Evolutionary conservation across 2,329 filamentous ascomycete species (phyloP).

Genomic region (Colletotrichum camelliae): DNA sequence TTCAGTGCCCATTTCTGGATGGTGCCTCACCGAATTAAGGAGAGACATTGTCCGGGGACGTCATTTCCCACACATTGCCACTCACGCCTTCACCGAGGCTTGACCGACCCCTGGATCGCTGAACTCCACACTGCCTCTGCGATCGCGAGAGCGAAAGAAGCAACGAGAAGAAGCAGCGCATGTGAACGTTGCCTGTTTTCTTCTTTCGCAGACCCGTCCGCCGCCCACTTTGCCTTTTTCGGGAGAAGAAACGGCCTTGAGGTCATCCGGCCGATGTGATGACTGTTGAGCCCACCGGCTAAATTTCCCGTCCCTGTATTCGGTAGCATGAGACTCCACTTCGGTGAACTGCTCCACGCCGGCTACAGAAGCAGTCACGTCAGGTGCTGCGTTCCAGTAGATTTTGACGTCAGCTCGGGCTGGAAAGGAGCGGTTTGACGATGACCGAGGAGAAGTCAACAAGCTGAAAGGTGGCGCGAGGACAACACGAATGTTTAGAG

Average conservation of each 20-base stretch:
- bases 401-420: neutral
- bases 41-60: neutral
- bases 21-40: conserved; percentile 9
- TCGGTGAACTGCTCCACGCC: neutral
- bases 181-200: neutral
- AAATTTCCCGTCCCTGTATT: neutral
- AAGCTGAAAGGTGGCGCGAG: neutral
- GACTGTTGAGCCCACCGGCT: neutral
- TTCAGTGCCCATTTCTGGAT: neutral
- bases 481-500: neutral
- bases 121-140: neutral
- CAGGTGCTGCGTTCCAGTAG: neutral
- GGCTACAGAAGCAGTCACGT: neutral
- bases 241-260: neutral
- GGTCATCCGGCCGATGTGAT: neutral
- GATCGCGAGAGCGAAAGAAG: neutral
- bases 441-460: neutral
- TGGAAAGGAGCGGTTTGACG: neutral
- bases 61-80: neutral
- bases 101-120: neutral
- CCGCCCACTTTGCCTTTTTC: neutral
- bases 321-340: neutral
- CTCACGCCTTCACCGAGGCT: conserved; percentile 3
- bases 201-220: neutral
- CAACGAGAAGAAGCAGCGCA: neutral